Percentiles rank a stretch among this genome's conserved stretches.
These are phyloP conservation scores for Hymenoscyphus salicellus DNA, from an alignment of 2,329 filamentous ascomycete species.

Conservation along the genomic window DNA sequence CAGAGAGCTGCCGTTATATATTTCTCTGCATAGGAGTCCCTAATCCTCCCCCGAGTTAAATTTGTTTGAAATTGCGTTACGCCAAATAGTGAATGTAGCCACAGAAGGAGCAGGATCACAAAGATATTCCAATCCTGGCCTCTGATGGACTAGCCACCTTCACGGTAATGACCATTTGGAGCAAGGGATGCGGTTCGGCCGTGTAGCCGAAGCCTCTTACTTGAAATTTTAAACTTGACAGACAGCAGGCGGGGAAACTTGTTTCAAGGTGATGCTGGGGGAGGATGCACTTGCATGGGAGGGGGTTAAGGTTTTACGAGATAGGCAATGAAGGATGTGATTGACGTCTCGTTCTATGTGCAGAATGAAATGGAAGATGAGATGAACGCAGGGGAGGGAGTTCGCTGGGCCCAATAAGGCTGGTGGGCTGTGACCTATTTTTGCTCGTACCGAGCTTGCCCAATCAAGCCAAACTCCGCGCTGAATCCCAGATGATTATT, in stretches of 20 bases:
- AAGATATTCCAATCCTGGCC: not conserved
- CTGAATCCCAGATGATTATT: not conserved
- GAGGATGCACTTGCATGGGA: not conserved
- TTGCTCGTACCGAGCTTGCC: not conserved
- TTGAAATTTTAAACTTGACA: not conserved
- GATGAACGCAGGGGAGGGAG: not conserved
- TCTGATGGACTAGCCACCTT: not conserved
- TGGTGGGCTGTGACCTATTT: not conserved
- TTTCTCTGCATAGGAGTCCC: not conserved
- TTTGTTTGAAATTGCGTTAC: not conserved
- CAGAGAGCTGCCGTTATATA: not conserved
- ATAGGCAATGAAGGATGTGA: not conserved
- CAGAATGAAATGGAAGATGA: not conserved
- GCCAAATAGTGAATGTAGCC: not conserved
- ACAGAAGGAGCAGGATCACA: slow-evolving; percentile 1
- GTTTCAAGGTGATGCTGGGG: not conserved
- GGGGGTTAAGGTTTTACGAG: not conserved
- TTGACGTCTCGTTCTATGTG: not conserved
- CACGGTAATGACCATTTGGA: not conserved
- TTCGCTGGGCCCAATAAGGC: not conserved
- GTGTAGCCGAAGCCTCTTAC: not conserved
- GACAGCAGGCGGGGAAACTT: not conserved
- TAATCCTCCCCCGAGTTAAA: not conserved
- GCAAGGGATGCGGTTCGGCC: not conserved
- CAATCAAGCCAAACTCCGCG: not conserved